Base-by-base conservation (phyloP, 768 basidiomycete species). In the Neoboletus subvelutipes region DNA sequence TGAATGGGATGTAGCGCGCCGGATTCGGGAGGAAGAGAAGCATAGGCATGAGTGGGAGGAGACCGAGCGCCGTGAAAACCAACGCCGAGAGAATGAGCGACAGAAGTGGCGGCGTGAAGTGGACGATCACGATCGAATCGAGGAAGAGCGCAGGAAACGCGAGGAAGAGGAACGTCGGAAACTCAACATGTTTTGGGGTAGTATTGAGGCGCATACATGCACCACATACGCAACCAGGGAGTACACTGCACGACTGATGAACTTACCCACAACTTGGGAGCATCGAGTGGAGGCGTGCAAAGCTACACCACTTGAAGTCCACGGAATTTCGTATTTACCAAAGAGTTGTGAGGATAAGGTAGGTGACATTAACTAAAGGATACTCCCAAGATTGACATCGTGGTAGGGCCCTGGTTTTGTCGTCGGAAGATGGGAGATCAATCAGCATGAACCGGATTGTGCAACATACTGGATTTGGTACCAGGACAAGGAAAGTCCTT, bases 381-480 rank as follows among this genome's bases (percentile, higher is more conserved):
- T 18, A 10, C 6, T 7, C 28, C 2, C 17, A 7, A 26, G 17
- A 50, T 33, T 57, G 33, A 64, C 9, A 12, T 40, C 12, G 28
- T 50, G 11, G 24, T 18, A 67, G 66, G 61, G 65, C 39, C 47
- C 59, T 50, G 55, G 67, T 5, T 1, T 48, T 17, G 22, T 48
- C 31, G 31, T 48, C 2, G 72, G 74, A 10, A 55, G 52, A 34
- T 75, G 68, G 67, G 59, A 52, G 6, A 50, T 71, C 13, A 55
- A 68, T 46, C 64, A 61, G 40, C 54, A 63, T 13, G 72, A 75
- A 54, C 62, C 74, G 1, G 63, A 63, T 18, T 75, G 74, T 45
- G 45, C 45, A 2, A 22, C 73, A 0, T 65, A 59, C 31, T 75
- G 72, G 63, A 50, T 36, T 28, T 57, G 56, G 54, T 71, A 71